phyloP scores from a whole-genome alignment of 2,329 filamentous ascomycete genomes.

The Kalmusia sp. region DNA sequence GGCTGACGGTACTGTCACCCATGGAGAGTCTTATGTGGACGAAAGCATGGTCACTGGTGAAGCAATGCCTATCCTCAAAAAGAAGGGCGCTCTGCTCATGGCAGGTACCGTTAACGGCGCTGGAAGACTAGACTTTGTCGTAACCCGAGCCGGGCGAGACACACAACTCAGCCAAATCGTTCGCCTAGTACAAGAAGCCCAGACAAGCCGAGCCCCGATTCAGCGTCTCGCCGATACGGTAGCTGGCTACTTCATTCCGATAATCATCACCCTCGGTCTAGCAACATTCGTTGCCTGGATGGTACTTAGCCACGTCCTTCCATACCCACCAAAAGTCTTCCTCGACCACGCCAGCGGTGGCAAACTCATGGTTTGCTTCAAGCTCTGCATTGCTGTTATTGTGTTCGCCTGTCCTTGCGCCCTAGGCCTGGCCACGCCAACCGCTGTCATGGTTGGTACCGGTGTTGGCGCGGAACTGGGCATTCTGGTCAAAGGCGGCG shows the following conservation, averaged over 20 bases:
- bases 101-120: slow-evolving; percentile 96
- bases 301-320: slow-evolving; percentile 85
- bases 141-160: slow-evolving; percentile 90
- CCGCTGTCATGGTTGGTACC: slow-evolving; percentile 99
- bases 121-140: slow-evolving; percentile 88
- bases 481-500: slow-evolving; percentile 97
- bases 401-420: slow-evolving; percentile 98
- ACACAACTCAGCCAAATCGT: slow-evolving; percentile 98
- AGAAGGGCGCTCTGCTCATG: slow-evolving; percentile 78
- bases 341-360: slow-evolving; percentile 80
- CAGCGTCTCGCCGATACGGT: slow-evolving; percentile 90
- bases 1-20: slow-evolving; percentile 85
- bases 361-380: slow-evolving; percentile 93
- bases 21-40: slow-evolving; percentile 91
- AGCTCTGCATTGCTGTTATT: slow-evolving; percentile 97
- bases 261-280: slow-evolving; percentile 83
- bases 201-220: slow-evolving; percentile 92
- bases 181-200: slow-evolving; percentile 95
- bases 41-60: slow-evolving; percentile 99
- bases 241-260: slow-evolving; percentile 92
- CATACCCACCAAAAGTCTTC: slow-evolving; percentile 89
- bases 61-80: slow-evolving; percentile 92
- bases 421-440: slow-evolving; percentile 93
- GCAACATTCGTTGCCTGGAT: slow-evolving; percentile 92
- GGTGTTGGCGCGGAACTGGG: slow-evolving; percentile 94